Percentiles rank a stretch among this genome's conserved stretches.
Conservation (phyloP, 1,284 basidiomycete species). For the Ganoderma sinense region DNA sequence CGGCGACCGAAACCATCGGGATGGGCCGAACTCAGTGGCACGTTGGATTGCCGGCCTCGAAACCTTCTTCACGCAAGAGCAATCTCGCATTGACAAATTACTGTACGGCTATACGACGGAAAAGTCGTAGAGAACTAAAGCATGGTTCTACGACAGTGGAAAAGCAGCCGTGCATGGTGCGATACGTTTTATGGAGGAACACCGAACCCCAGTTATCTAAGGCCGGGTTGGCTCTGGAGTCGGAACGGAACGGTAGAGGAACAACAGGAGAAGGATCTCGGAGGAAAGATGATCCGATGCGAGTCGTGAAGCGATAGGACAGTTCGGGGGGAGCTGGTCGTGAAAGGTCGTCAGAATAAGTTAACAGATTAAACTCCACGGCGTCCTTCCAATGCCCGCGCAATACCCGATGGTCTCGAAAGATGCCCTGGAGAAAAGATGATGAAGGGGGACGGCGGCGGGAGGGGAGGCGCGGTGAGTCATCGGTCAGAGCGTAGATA, state of each 20-base stretch:
- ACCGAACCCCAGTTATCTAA: background rate
- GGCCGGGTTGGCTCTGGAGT: background rate
- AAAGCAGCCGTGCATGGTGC: background rate
- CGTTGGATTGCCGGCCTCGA: too few species aligned
- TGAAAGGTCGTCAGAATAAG: slow-evolving; percentile 25
- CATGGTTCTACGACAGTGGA: slow-evolving; percentile 11
- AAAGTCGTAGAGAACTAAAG: background rate
- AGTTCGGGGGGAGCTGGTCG: slow-evolving; percentile 1
- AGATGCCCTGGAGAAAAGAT: background rate
- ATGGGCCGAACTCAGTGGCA: too few species aligned
- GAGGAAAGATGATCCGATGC: background rate
- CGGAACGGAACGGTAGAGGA: background rate
- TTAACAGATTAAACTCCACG: slow-evolving; percentile 12
- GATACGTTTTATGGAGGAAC: background rate
- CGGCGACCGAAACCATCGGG: too few species aligned
- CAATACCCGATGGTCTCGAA: background rate
- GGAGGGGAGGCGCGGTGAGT: background rate
- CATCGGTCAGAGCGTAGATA: slow-evolving; percentile 14
- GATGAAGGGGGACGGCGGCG: background rate
- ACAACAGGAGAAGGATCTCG: background rate
- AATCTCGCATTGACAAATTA: background rate
- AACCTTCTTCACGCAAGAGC: background rate
- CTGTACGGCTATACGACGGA: background rate
- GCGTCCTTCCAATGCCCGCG: background rate
- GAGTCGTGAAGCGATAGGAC: background rate